Evolutionary conservation across 192 early-diverging fungal genomes (phyloP).

Genomic region (Coemansia sp.): DNA sequence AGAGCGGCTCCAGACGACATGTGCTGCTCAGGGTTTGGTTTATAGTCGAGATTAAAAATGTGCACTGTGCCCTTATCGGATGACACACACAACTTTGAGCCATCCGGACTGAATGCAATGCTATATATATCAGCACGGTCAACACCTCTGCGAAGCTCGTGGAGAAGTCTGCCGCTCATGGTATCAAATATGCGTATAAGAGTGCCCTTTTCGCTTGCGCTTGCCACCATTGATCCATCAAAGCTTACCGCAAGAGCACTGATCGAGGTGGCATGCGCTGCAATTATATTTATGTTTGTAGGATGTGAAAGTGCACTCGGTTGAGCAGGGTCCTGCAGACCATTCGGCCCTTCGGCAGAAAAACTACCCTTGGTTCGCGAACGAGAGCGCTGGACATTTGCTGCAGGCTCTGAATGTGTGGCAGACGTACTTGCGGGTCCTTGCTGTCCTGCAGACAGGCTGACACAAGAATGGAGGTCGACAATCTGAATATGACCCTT

Average conservation of each 20-base stretch:
- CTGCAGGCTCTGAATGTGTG: constrained; percentile 3
- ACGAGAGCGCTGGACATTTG: constrained; percentile 24
- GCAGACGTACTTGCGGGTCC: constrained; percentile 5
- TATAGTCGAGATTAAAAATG: constrained; percentile 80
- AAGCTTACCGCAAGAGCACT: constrained; percentile 76
- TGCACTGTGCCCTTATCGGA: constrained; percentile 94
- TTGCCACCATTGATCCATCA: constrained; percentile 79
- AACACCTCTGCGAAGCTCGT: constrained; percentile 86
- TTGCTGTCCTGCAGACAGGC: constrained; percentile 14
- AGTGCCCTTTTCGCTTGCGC: constrained; percentile 87
- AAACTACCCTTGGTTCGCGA: constrained; percentile 46
- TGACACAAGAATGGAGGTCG: constrained; percentile 65
- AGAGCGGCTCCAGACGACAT: constrained; percentile 21
- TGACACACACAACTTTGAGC: constrained; percentile 77
- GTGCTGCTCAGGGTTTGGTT: constrained; percentile 17
- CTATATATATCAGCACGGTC: constrained; percentile 87
- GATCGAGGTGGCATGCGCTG: constrained; percentile 77
- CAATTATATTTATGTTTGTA: constrained; percentile 73
- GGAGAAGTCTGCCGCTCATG: constrained; percentile 65
- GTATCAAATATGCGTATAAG: constrained; percentile 88
- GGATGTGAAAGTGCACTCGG: constrained; percentile 38
- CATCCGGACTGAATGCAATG: constrained; percentile 83
- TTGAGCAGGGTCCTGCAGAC: constrained; percentile 31
- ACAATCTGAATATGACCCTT: constrained; percentile 86
- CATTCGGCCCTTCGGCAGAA: constrained; percentile 27